Evolutionary conservation across 148 eudicot species (phyloP).

Genomic region (Cornus suecica): DNA sequence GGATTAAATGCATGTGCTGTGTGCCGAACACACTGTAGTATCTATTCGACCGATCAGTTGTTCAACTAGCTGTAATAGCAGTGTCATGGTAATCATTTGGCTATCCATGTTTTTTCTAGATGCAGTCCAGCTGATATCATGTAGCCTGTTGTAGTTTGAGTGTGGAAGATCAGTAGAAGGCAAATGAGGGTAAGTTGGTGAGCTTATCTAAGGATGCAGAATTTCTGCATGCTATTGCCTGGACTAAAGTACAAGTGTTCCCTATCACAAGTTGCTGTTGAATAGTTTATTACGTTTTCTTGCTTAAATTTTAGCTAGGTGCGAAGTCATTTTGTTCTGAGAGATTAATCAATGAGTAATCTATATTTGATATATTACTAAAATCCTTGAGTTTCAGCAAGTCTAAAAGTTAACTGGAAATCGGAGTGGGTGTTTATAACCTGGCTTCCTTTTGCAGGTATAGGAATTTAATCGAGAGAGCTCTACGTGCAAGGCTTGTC

Average conservation of each 20-base stretch:
- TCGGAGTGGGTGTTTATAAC: not conserved
- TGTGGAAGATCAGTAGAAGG: not conserved
- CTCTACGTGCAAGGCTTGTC: slow-evolving; percentile 86
- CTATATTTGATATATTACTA: not conserved
- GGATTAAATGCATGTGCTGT: too few relatives aligned
- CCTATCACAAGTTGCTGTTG: not conserved
- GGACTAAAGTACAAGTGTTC: not conserved
- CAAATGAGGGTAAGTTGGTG: not conserved
- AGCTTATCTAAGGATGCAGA: not conserved
- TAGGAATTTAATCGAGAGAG: slow-evolving; percentile 87
- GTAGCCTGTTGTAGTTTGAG: not conserved
- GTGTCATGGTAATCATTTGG: not conserved
- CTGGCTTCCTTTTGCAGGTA: slow-evolving; percentile 49
- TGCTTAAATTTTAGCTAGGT: not conserved
- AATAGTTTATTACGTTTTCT: not conserved
- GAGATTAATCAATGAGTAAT: not conserved
- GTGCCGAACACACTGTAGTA: too few relatives aligned
- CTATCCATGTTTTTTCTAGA: not conserved
- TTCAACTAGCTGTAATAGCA: too few relatives aligned
- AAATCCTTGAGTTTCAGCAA: not conserved
- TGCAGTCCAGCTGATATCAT: not conserved
- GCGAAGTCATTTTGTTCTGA: not conserved
- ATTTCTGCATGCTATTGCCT: not conserved
- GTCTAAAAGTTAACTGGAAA: not conserved
- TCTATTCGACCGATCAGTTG: too few relatives aligned